phyloP scores from a whole-genome alignment of 1,284 basidiomycete genomes.

The Paramarasmius palmivorus region DNA sequence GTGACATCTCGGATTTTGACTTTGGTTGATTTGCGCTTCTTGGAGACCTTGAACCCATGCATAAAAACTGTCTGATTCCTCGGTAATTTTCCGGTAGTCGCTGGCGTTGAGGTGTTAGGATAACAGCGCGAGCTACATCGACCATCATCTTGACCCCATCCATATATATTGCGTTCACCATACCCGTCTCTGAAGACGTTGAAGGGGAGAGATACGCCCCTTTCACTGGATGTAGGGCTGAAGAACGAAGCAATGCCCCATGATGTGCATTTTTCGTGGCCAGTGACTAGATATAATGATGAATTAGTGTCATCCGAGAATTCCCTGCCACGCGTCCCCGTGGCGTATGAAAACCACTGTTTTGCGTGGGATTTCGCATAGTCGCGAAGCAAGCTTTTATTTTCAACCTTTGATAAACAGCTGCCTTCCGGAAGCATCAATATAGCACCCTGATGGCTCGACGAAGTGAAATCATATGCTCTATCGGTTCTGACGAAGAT shows the following conservation, averaged over 20 bases:
- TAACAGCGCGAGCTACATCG: no score
- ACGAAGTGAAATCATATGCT: constrained; percentile 5
- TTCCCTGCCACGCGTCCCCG: constrained; percentile 6
- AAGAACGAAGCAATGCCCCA: constrained; percentile 8
- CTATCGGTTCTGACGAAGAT: neutral
- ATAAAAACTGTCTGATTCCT: no score
- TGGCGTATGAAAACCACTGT: constrained; percentile 12
- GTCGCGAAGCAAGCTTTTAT: constrained; percentile 5
- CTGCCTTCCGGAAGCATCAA: constrained; percentile 12
- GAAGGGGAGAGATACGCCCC: no score
- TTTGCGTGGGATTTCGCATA: constrained; percentile 7
- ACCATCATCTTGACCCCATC: no score
- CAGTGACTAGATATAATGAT: constrained; percentile 15
- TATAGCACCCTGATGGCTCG: constrained; percentile 8
- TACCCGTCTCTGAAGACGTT: no score
- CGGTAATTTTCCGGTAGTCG: no score
- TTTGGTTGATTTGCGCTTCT: no score
- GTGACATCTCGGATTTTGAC: no score
- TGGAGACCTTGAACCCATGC: no score
- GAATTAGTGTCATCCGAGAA: neutral
- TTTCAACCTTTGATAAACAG: constrained; percentile 3
- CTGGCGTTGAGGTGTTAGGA: no score
- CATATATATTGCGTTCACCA: no score
- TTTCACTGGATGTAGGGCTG: no score
- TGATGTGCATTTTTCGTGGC: constrained; percentile 11